Base-by-base conservation (phyloP, 345 rosid genomes). In the Noccaea bulbosa region DNA sequence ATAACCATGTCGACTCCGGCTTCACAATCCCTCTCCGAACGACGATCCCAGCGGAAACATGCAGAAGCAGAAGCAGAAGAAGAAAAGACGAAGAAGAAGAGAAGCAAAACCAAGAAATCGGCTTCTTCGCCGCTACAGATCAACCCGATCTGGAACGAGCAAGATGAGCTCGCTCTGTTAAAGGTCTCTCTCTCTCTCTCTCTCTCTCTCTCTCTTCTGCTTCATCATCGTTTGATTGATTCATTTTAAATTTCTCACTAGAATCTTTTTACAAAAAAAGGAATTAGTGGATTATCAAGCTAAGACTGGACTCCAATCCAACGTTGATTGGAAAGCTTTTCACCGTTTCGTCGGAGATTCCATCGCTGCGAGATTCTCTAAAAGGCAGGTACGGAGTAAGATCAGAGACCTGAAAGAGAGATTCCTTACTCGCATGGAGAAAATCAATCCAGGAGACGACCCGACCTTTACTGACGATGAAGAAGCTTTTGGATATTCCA, bases 71-170 rank as follows among this genome's bases (percentile, higher is more conserved):
- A 27, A 27, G 22, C 22, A 20, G 4, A 27, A 27, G 0, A 2
- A 27, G 30, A 27, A 27, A 3, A 27, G 30, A 27, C 54, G 11
- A 22, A 11, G 16, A 27, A 51, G 35, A 52, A 30, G 20, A 12
- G 2, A 2, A 27, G 4, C 30, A 27, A 27, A 27, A 27, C 30
- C 30, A 41, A 41, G 7, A 1, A 12, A 12, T 12, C 5, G 16
- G 59, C 4, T 44, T 6, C 40, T 8, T 2, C 16, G 40, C 30
- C 30, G 30, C 4, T 4, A 27, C 30, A 27, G 30, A 33, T 7
- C 59, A 54, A 16, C 59, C 33, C 22, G 34, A 54, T 54, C 11
- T 54, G 59, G 59, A 14, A 33, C 40, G 40, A 54, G 59, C 40
- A 54, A 14, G 40, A 54, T 33, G 59, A 54, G 59, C 59, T 54